Base-by-base conservation (phyloP, 192 early-diverging fungal genomes). In the Linnemannia schmuckeri region DNA sequence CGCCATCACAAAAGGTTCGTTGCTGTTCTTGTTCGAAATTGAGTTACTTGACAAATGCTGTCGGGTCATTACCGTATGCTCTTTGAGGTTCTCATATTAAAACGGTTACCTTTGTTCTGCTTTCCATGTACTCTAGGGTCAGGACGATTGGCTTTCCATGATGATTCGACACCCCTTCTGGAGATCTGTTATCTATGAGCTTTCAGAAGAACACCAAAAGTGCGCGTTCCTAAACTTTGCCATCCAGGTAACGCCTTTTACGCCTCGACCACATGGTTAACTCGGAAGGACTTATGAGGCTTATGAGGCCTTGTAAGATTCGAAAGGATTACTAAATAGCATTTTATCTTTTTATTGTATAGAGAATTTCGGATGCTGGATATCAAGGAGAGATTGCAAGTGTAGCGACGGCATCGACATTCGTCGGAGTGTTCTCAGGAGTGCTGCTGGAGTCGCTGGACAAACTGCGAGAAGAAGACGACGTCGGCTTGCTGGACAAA, bases 131-230 rank as follows among this genome's bases (percentile, higher is more conserved):
- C 22, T 33, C 18, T 75, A 91, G 83, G 85, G 88, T 46, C 88
- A 89, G 41, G 93, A 93, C 3, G 83, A 82, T n/a, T 94, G 93
- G 88, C 81, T 95, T 15, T 66, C 76, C 33, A 84, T 83, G 6
- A 91, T 96, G 90, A 91, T 95, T 24, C 77, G 91, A 33, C 90
- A 94, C 80, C 82, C 87, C 30, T 89, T 86, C 40, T 96, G 94
- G 94, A 91, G 95, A 85, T 90, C 88, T 37, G 88, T 91, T 20
- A 92, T 95, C 27, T 96, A 96, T 74, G 91, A 92, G 27, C 83
- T 96, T 6, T 92, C 93, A 55, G 94, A 94, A 47, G 86, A 88
- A 40, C 80, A 96, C 72, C 91, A 93, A 20, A 88, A 88, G n/a
- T 93, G 94, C 74, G 74, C 78, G 9, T 93, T 96, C 80, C 73